A percentile compares a stretch with the other conserved stretches of the same genome.
Evolutionary conservation across 1,284 basidiomycete genomes (phyloP).

Genomic region (Trametes pubescens): DNA sequence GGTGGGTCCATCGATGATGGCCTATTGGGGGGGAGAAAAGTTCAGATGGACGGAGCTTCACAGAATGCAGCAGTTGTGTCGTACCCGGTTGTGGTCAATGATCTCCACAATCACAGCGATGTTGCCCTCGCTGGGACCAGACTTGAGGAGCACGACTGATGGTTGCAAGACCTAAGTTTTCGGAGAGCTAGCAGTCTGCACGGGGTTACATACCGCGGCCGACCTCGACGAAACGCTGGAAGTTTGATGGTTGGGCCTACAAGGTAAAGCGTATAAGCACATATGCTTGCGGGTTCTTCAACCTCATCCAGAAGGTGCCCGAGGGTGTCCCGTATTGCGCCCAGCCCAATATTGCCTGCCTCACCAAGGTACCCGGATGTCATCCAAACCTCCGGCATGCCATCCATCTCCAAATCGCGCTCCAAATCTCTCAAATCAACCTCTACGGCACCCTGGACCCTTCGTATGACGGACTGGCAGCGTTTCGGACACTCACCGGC

Average conservation of each 20-base stretch:
- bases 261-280: slow-evolving; percentile 23
- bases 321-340: background rate
- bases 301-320: background rate
- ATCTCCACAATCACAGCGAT: slow-evolving; percentile 97
- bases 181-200: background rate
- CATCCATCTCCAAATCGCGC: slow-evolving; percentile 36
- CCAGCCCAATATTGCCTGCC: slow-evolving; percentile 20
- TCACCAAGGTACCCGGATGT: slow-evolving; percentile 26
- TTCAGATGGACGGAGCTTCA: background rate
- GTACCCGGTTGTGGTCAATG: slow-evolving; percentile 98
- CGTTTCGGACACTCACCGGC: slow-evolving; percentile 38
- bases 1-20: slow-evolving; percentile 93
- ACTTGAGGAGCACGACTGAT: slow-evolving; percentile 92
- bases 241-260: slow-evolving; percentile 76
- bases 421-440: slow-evolving; percentile 22
- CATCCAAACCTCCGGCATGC: slow-evolving; percentile 44
- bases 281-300: background rate
- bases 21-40: slow-evolving; percentile 57
- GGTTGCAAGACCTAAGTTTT: slow-evolving; percentile 8
- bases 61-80: slow-evolving; percentile 43
- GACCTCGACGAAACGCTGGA: slow-evolving; percentile 98
- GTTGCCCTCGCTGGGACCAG: slow-evolving; percentile 87
- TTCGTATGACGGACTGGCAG: slow-evolving; percentile 15
- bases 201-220: slow-evolving; percentile 74
- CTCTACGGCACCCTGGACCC: slow-evolving; percentile 5